These are phyloP conservation scores for Glarea lozoyensis DNA, from an alignment of 495 filamentous ascomycete genomes.

Conservation along the genomic window DNA sequence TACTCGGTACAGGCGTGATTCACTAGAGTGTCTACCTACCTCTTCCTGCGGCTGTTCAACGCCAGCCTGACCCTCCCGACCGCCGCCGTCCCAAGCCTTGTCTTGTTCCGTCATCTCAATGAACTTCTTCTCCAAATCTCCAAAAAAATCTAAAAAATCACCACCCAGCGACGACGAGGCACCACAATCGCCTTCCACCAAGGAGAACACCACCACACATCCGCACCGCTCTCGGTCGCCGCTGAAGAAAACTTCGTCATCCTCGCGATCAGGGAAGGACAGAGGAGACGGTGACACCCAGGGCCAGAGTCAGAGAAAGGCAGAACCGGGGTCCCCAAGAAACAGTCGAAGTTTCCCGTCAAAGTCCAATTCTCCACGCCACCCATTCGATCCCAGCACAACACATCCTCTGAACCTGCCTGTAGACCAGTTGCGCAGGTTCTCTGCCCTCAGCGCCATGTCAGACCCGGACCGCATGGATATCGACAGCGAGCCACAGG, in stretches of 20 bases:
- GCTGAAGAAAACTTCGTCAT: slow-evolving; percentile 10
- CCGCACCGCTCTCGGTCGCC: slow-evolving; percentile 9
- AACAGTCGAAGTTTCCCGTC: slow-evolving; percentile 16
- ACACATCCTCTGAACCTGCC: slow-evolving; percentile 80
- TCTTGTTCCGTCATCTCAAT: too few relatives aligned
- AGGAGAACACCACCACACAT: slow-evolving; percentile 20
- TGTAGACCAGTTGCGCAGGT: slow-evolving; percentile 68
- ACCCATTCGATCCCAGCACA: slow-evolving; percentile 52
- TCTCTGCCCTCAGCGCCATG: slow-evolving; percentile 62
- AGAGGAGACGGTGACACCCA: slow-evolving; percentile 13
- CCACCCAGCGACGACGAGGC: slow-evolving; percentile 31
- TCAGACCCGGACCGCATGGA: slow-evolving; percentile 64
- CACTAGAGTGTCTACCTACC: too few relatives aligned
- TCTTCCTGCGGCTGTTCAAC: background rate
- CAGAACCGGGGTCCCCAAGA: slow-evolving; percentile 14
- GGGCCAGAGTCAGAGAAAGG: slow-evolving; percentile 5
- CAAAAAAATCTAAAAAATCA: slow-evolving; percentile 43
- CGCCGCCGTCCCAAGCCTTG: too few relatives aligned
- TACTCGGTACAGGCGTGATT: too few relatives aligned
- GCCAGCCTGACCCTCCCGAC: background rate
- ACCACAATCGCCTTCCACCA: slow-evolving; percentile 27
- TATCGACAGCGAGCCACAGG: slow-evolving; percentile 58
- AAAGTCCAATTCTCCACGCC: slow-evolving; percentile 17
- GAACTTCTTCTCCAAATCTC: slow-evolving; percentile 44
- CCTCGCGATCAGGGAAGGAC: slow-evolving; percentile 2